phyloP scores from a whole-genome alignment of 1,284 basidiomycete species.

The Malassezia dermatis region DNA sequence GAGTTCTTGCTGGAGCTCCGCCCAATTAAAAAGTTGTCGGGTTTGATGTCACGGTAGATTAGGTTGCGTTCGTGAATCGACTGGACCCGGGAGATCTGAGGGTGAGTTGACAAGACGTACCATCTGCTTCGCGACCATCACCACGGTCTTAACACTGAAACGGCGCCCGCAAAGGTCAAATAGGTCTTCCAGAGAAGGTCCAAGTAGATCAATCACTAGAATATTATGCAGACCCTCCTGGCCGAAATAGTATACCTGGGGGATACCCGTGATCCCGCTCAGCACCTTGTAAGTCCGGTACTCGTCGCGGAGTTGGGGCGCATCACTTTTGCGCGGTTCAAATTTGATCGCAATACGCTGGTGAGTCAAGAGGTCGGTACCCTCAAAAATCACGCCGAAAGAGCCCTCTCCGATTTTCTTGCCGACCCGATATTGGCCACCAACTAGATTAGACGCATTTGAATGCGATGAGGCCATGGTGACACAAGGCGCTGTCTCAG shows the following conservation, averaged over 20 bases:
- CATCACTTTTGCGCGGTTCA: constrained; percentile 91
- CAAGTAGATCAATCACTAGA: constrained; percentile 86
- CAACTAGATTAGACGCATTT: constrained; percentile 46
- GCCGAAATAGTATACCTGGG: constrained; percentile 93
- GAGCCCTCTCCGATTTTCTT: constrained; percentile 59
- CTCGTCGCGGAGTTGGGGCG: constrained; percentile 88
- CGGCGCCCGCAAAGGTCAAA: constrained; percentile 94
- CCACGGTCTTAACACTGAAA: constrained; percentile 87
- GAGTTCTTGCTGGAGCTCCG: constrained; percentile 75
- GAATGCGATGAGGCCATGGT: constrained; percentile 37
- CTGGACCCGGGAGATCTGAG: constrained; percentile 58
- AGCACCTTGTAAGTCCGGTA: constrained; percentile 94
- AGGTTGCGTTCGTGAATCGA: constrained; percentile 94
- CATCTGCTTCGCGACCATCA: constrained; percentile 95
- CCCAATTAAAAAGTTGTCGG: constrained; percentile 90
- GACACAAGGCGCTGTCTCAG: not conserved
- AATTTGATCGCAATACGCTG: constrained; percentile 97
- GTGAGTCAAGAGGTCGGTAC: constrained; percentile 85
- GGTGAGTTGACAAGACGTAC: constrained; percentile 51
- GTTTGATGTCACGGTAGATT: constrained; percentile 95
- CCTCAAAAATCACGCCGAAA: constrained; percentile 95
- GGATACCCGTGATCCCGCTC: constrained; percentile 64
- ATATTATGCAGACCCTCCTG: constrained; percentile 96
- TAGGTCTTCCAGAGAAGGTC: constrained; percentile 81
- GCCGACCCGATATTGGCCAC: constrained; percentile 70